Base-by-base conservation (phyloP, 345 rosid genomes). In the Mercurialis annua region DNA sequence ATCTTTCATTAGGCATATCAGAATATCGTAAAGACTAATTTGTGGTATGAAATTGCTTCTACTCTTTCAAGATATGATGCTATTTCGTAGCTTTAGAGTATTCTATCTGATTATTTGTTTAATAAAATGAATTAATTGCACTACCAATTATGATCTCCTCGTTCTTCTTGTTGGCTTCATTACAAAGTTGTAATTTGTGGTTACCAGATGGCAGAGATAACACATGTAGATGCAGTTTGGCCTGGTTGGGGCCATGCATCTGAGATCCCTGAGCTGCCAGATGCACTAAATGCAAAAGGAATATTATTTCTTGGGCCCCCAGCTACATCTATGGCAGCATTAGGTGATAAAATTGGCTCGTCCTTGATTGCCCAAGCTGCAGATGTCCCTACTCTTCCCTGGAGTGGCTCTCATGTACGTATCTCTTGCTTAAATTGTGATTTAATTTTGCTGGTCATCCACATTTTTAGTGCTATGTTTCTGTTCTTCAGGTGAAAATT, bases 211-310 rank as follows among this genome's bases (percentile, higher is more conserved):
- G 99, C 98, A 40, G 99, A 95, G 76, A 85, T 86, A 74, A 95
- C 99, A 21, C 92, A 61, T 70, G 99, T 95, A 65, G 99, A 95
- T 82, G 99, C 99, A 11, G 97, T 95, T 74, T 95, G 99, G 99
- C 99, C 99, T 79, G 99, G 99, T 63, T 95, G 99, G 98, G 99
- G 98, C 53, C 99, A 95, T 84, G 99, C 99, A 50, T 95, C 99
- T 12, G 99, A 92, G 82, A 95, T 85, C 75, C 99, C 99, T 43
- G 99, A 92, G 77, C 82, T 95, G 47, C 98, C 98, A 6, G 98
- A 95, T 76, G 98, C 97, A 21, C 70, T 95, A 68, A 63, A 43
- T 78, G 92, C 84, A 24, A 95, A 87, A 73, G 99, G 97, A 73
- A 83, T 95, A 15, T 61, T 86, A 72, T 95, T 95, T 85, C 99